Base-by-base conservation (phyloP, 495 filamentous ascomycete genomes). In the Geopyxis carbonaria region DNA sequence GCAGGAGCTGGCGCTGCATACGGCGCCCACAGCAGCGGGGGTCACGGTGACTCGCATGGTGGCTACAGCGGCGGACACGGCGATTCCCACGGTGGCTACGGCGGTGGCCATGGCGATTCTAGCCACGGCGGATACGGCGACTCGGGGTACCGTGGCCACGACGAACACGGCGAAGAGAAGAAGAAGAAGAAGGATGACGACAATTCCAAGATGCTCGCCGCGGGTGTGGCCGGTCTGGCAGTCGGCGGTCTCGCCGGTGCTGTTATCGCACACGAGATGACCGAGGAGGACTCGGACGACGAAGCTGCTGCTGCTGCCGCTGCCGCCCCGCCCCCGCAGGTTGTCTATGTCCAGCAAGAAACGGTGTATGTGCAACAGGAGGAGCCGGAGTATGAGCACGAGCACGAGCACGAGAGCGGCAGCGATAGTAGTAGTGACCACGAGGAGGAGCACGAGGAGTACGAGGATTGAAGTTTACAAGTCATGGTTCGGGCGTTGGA, bases 1-100 rank as follows among this genome's bases (percentile, higher is more conserved):
- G n/a, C n/a, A n/a, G n/a, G n/a, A n/a, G n/a, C n/a, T 4, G 58
- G 69, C 14, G 49, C 57, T 6, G 35, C 59, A 3, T 45, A 53
- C 25, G 65, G 66, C 2, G 57, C 66, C 33, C 57, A 57, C 5
- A 53, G 60, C 10, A 64, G 67, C 24, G 66, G 70, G 48, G 7
- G 7, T 13, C 25, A 7, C 25, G 25, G 7, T 7, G 7, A 28
- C 25, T 7, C n/a, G n/a, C n/a, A 28, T 13, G 25, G 7, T 13
- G 25, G 25, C 25, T 28, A 28, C 25, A 7, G 13, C 25, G 25
- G 13, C 25, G 25, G 13, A 13, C 25, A 28, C 25, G 25, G 25
- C 7, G 25, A 28, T 7, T 28, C 7, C 25, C 7, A 28, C 7
- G 25, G 13, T 7, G 7, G 13, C 13, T 7, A 28, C 7, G 25